Percentiles rank a stretch among this genome's conserved stretches.
These are phyloP conservation scores for Acer yangbiense DNA, from an alignment of 345 rosid species.

Conservation along the genomic window DNA sequence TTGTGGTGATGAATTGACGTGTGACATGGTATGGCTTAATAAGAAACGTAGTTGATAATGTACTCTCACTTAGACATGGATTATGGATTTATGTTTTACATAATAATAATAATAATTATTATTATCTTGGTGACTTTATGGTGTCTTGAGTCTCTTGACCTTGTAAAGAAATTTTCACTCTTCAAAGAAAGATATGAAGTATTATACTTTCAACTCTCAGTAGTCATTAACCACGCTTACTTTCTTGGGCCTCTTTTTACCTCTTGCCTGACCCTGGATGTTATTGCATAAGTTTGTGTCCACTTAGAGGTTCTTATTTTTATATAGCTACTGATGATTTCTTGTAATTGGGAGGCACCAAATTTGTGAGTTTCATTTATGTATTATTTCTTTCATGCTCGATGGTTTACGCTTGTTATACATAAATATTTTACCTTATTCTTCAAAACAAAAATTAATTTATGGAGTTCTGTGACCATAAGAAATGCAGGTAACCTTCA, in stretches of 20 bases:
- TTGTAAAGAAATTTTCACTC: neutral
- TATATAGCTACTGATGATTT: neutral
- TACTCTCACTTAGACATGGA: neutral
- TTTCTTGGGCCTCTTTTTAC: neutral
- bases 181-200: neutral
- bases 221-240: neutral
- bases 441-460: too few species aligned
- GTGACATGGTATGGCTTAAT: neutral
- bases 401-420: too few species aligned
- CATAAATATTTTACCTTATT: too few species aligned
- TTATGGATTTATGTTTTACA: neutral
- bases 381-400: too few species aligned
- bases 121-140: neutral
- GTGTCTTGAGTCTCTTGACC: neutral
- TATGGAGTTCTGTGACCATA: neutral
- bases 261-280: neutral
- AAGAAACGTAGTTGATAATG: neutral
- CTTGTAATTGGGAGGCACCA: too few species aligned
- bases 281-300: neutral
- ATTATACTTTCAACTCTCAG: neutral
- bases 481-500: neutral
- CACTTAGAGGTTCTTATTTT: neutral
- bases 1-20: neutral
- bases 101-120: too few species aligned
- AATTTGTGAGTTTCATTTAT: too few species aligned